A percentile compares a stretch with the other conserved stretches of the same genome.
Conservation (phyloP, 2,329 filamentous ascomycete species). For the Neoscytalidium dimidiatum region DNA sequence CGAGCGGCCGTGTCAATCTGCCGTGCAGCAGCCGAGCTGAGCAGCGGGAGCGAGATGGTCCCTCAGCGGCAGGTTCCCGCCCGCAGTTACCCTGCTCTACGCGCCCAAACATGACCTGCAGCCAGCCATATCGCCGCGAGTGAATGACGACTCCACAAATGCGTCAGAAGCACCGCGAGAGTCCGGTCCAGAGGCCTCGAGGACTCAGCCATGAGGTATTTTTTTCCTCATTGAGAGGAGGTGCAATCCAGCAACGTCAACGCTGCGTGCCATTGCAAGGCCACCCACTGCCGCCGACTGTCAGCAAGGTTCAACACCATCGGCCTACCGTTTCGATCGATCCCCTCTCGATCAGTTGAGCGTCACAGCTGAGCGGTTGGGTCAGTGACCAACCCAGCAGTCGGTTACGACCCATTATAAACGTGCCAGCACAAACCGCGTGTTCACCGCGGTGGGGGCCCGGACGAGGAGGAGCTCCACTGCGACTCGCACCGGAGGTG, state of each 20-base stretch:
- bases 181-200: neutral
- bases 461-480: neutral
- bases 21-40: neutral
- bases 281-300: slow-evolving; percentile 1
- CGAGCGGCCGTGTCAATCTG: neutral
- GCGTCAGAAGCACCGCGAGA: neutral
- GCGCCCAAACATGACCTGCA: neutral
- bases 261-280: neutral
- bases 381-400: neutral
- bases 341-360: neutral
- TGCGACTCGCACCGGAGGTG: neutral
- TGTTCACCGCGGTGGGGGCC: neutral
- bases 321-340: slow-evolving; percentile 14
- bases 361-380: neutral
- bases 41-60: neutral
- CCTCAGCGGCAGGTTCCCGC: neutral
- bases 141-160: neutral
- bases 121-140: neutral
- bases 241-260: neutral
- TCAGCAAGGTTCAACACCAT: slow-evolving; percentile 16
- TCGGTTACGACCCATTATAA: slow-evolving; percentile 4
- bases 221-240: neutral
- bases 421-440: neutral
- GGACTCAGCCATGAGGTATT: neutral
- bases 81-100: neutral